Conservation (phyloP, 495 filamentous ascomycete genomes). For the Astrocystis sublimbata region DNA sequence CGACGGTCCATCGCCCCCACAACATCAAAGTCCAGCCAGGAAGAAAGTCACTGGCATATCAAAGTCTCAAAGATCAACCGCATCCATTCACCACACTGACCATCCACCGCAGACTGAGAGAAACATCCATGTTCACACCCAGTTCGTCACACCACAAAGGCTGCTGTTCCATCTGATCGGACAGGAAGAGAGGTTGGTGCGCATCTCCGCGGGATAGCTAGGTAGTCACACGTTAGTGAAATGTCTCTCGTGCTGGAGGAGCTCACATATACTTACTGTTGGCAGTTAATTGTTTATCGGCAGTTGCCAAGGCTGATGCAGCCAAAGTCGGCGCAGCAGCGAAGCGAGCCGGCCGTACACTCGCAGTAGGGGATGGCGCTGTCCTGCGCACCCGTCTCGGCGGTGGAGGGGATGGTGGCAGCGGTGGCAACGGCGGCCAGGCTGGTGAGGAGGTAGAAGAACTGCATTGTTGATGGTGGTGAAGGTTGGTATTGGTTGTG, state of each 20-base stretch:
- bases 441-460: neutral
- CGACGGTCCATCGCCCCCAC: neutral
- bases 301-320: neutral
- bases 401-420: neutral
- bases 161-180: neutral
- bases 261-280: neutral
- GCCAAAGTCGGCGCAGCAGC: conserved; percentile 9
- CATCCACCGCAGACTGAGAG: no score
- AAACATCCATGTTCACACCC: no score
- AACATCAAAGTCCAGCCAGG: neutral
- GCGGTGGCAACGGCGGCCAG: neutral
- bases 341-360: conserved; percentile 4
- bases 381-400: neutral
- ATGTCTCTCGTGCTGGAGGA: neutral
- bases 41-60: no score
- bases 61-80: no score
- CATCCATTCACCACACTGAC: no score
- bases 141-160: no score
- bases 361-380: conserved; percentile 12
- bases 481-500: neutral
- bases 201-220: neutral
- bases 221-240: neutral
- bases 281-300: neutral
- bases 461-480: neutral
- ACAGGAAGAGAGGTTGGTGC: neutral